phyloP scores from a whole-genome alignment of 2,329 filamentous ascomycete species.

The Aspergillus sp. region DNA sequence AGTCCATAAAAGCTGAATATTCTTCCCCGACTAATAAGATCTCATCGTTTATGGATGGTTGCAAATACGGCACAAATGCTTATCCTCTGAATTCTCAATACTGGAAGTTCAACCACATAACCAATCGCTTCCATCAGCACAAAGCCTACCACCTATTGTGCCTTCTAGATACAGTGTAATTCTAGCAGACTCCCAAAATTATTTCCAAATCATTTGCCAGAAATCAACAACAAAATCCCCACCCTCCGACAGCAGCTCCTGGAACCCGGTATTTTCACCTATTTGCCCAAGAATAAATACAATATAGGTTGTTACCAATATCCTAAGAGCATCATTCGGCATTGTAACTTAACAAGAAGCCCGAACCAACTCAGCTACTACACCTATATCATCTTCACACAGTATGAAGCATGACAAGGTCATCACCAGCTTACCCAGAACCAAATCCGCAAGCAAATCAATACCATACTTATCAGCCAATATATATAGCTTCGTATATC shows the following conservation, averaged over 20 bases:
- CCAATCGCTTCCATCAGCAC: neutral
- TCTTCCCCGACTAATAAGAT: no score
- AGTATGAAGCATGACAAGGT: conserved; percentile 35
- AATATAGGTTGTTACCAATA: conserved; percentile 25
- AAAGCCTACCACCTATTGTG: neutral
- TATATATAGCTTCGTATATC: conserved; percentile 43
- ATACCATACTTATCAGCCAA: conserved; percentile 47
- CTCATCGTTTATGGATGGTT: no score
- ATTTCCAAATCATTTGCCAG: neutral
- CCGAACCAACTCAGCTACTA: conserved; percentile 37
- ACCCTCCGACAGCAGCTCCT: neutral
- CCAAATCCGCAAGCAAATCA: conserved; percentile 31
- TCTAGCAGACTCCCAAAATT: neutral
- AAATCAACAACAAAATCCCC: neutral
- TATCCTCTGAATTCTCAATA: no score
- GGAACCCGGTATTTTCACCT: neutral
- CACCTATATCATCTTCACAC: conserved; percentile 25
- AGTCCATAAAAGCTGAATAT: no score
- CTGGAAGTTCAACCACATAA: neutral
- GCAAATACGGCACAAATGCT: no score
- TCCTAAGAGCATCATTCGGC: conserved; percentile 21
- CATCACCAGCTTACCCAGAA: conserved; percentile 36
- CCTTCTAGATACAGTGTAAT: no score
- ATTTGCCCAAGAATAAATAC: conserved; percentile 14
- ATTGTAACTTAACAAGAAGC: conserved; percentile 41